These are phyloP conservation scores for Cytauxzoon felis DNA, from an alignment of 169 alveolate species.

Conservation along the genomic window DNA sequence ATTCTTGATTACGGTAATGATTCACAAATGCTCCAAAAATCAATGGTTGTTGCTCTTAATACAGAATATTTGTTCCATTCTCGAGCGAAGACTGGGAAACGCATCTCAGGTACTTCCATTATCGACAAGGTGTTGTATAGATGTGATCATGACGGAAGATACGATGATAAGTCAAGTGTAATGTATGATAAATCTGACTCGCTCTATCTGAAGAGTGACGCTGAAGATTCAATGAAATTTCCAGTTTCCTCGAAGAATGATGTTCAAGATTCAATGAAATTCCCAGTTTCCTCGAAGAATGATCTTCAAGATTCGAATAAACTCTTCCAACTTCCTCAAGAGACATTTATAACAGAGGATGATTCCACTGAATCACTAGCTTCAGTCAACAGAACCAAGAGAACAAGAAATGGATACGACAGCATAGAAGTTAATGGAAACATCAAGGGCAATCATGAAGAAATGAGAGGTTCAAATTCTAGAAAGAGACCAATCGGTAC, in stretches of 20 bases:
- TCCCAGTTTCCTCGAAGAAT: background rate
- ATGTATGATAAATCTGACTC: too few relatives aligned
- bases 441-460: too few relatives aligned
- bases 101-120: constrained; percentile 7
- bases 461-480: too few relatives aligned
- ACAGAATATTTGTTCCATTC: constrained; percentile 15
- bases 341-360: too few relatives aligned
- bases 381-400: too few relatives aligned
- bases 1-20: constrained; percentile 8
- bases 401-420: too few relatives aligned
- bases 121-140: constrained; percentile 9
- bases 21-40: background rate
- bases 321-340: too few relatives aligned
- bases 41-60: constrained; percentile 16
- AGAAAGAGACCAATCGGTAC: too few relatives aligned
- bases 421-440: too few relatives aligned
- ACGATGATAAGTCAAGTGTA: background rate
- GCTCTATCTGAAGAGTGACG: background rate
- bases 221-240: background rate
- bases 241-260: background rate
- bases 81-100: constrained; percentile 1
- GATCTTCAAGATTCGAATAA: too few relatives aligned
- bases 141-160: constrained; percentile 7
- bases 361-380: too few relatives aligned
- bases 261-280: background rate